Base-by-base conservation (phyloP, 352 stramenopile genomes). In the Pythium periplocum region DNA sequence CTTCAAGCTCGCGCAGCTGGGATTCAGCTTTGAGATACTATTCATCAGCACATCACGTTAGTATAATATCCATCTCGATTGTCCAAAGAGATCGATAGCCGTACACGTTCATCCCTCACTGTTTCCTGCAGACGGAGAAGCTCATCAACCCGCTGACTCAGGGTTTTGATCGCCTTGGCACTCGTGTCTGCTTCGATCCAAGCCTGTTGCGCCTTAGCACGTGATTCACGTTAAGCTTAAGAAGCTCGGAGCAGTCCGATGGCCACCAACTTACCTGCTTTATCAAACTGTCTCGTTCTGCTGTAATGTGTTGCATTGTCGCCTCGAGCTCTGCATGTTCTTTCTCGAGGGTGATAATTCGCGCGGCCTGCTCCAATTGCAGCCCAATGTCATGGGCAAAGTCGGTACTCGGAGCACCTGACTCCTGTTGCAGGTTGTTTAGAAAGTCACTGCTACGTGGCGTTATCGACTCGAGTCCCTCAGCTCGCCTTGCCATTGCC, bases 331-430 rank as follows among this genome's bases (percentile, higher is more conserved):
- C 33, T 8, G 38, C 11, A 4, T 66, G 44, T 30, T 68, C 45
- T 45, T 46, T 59, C 44, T 71, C 57, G 6, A 72, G 38, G 0
- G 12, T 41, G 10, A 50, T 38, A 10, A 57, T 47, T 12, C 37
- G 51, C 6, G 36, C 47, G 1, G 47, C 41, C 5, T 48, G 45
- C 35, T 64, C 58, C 8, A 64, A n/a, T n/a, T 39, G 34, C 33
- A 48, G 31, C 35, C 45, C 4, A 51, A 44, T 26, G 17, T 26
- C n/a, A 53, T 12, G 5, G 45, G 34, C 3, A 44, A 10, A 7
- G 57, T 45, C 0, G 45, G 45, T 2, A 12, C 37, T 7, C 7
- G 33, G 12, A 53, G 26, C 31, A 9, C 34, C 11, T 59, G 33
- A 17, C 10, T 39, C 5, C 37, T 35, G 34, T 32, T 51, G 45